A percentile compares a stretch with the other conserved stretches of the same genome.
Conservation (phyloP, 1,139 yeast genomes). For the Diutina sp. region DNA sequence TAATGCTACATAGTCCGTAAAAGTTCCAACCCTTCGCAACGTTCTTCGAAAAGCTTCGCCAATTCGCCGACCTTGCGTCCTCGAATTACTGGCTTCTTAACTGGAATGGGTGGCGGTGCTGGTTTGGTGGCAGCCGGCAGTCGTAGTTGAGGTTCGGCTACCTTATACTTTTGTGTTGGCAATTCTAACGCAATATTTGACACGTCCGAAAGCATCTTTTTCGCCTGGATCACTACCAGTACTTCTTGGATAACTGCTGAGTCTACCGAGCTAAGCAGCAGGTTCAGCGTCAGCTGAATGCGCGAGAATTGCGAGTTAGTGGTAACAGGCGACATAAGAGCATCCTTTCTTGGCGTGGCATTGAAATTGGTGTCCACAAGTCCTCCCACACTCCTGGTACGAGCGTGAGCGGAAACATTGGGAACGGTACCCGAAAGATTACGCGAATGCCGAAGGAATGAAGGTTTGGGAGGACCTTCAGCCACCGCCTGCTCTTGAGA, state of each 20-base stretch:
- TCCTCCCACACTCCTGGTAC: neutral
- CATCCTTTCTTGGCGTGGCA: neutral
- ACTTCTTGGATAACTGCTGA: neutral
- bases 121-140: neutral
- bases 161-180: constrained; percentile 29
- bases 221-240: constrained; percentile 2
- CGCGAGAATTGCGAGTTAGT: neutral
- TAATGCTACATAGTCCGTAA: constrained; percentile 9
- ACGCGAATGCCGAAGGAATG: neutral
- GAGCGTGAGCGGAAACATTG: neutral
- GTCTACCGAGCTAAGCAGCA: neutral
- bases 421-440: neutral
- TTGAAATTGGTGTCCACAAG: neutral
- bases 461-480: neutral
- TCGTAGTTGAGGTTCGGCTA: constrained; percentile 4
- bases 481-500: neutral
- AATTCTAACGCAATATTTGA: constrained; percentile 18
- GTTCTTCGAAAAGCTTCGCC: constrained; percentile 43
- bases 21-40: constrained; percentile 38
- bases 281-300: neutral
- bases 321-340: neutral
- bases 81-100: constrained; percentile 35
- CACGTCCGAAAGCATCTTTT: constrained; percentile 10
- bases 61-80: constrained; percentile 44
- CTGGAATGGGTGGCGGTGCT: constrained; percentile 1